Conservation (phyloP, 225 moss, liverwort and hornwort species). For the Polytrichum commune region DNA sequence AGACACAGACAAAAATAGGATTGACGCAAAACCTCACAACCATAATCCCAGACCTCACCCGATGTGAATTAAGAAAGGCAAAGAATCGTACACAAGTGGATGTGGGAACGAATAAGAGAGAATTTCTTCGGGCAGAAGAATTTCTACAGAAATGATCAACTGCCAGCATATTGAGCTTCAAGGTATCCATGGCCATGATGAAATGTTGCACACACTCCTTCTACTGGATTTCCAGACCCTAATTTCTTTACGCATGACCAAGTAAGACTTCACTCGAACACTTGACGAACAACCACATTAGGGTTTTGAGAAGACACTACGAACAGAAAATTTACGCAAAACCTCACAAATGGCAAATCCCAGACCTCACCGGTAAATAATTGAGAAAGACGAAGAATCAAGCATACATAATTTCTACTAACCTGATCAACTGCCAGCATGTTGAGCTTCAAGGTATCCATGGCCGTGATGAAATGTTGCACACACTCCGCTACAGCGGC, state of each 20-base stretch:
- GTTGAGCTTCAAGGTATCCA: conserved; percentile 94
- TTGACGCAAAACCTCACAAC: not conserved
- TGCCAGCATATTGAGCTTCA: conserved; percentile 94
- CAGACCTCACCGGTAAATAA: not conserved
- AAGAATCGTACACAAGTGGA: not conserved
- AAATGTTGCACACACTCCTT: conserved; percentile 90
- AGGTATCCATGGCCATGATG: conserved; percentile 91
- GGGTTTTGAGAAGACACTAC: no score
- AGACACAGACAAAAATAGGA: no score
- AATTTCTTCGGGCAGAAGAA: not conserved
- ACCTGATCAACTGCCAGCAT: conserved; percentile 99
- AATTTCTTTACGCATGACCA: no score
- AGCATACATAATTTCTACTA: not conserved
- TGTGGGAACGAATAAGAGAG: not conserved
- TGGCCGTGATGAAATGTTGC: conserved; percentile 93
- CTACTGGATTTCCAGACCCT: no score
- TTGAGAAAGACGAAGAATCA: not conserved
- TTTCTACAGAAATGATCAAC: conserved; percentile 77
- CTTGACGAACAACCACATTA: no score
- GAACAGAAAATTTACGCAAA: not conserved
- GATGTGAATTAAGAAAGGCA: not conserved
- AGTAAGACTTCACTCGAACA: no score
- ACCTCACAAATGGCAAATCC: not conserved
- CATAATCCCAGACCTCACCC: not conserved
- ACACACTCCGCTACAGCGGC: conserved; percentile 99